Percentiles rank a stretch among this genome's conserved stretches.
Evolutionary conservation across 2,329 filamentous ascomycete genomes (phyloP).

Genomic region (Ceratocystis papillata): DNA sequence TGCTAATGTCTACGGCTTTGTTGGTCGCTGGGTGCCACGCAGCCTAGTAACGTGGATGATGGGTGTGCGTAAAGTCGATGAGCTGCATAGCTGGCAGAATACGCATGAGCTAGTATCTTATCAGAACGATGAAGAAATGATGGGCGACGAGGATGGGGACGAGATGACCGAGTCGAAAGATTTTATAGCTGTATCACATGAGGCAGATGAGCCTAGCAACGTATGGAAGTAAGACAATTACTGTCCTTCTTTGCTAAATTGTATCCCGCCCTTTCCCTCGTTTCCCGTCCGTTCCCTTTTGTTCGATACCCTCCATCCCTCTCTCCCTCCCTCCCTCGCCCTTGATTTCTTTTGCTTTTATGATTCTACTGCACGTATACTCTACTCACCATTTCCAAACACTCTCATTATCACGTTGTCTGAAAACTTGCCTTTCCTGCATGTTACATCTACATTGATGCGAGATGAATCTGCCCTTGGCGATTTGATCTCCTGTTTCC

Average conservation of each 20-base stretch:
- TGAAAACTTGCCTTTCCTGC: background rate
- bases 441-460: background rate
- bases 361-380: background rate
- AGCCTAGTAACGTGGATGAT: conserved; percentile 87
- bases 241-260: background rate
- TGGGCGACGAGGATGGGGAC: conserved; percentile 12
- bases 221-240: conserved; percentile 30
- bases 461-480: background rate
- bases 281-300: background rate
- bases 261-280: background rate
- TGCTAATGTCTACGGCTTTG: conserved; percentile 70
- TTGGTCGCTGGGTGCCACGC: conserved; percentile 69
- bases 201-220: conserved; percentile 29
- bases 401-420: background rate
- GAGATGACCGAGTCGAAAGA: conserved; percentile 33
- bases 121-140: conserved; percentile 12
- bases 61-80: conserved; percentile 56
- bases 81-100: conserved; percentile 45
- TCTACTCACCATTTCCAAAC: background rate
- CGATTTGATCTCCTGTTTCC: background rate
- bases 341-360: background rate
- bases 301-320: conserved; percentile 2
- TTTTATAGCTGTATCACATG: conserved; percentile 42
- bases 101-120: conserved; percentile 25
- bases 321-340: no score